These are phyloP conservation scores for Aspergillus proliferans DNA, from an alignment of 2,329 filamentous ascomycete species.

Conservation along the genomic window DNA sequence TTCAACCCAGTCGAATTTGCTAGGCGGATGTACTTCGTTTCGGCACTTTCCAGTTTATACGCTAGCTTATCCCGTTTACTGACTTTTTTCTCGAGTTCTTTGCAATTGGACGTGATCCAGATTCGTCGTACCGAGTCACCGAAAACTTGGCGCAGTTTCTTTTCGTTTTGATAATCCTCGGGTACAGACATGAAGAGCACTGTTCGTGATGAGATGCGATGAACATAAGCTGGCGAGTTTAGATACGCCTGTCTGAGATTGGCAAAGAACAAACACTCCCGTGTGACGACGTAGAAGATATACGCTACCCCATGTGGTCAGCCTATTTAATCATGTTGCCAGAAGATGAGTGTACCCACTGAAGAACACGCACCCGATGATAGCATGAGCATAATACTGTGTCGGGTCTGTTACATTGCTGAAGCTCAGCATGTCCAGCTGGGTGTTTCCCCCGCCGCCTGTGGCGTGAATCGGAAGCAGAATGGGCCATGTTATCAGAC, in stretches of 20 bases:
- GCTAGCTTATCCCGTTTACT: conserved; percentile 72
- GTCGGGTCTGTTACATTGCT: conserved; percentile 62
- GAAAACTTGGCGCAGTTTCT: conserved; percentile 69
- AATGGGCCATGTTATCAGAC: conserved; percentile 77
- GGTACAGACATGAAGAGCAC: conserved; percentile 86
- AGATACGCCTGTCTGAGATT: conserved; percentile 88
- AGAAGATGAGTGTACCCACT: conserved; percentile 32
- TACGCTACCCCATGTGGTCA: conserved; percentile 47
- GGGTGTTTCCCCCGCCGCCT: conserved; percentile 58
- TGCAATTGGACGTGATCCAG: conserved; percentile 75
- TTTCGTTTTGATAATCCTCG: conserved; percentile 66
- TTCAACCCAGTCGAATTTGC: conserved; percentile 67
- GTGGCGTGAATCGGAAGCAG: conserved; percentile 83
- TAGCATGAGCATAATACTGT: conserved; percentile 71
- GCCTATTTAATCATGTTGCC: not conserved
- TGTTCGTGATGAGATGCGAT: conserved; percentile 79
- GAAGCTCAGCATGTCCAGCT: conserved; percentile 75
- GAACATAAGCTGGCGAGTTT: conserved; percentile 73
- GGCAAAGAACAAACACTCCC: conserved; percentile 85
- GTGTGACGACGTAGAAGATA: conserved; percentile 75
- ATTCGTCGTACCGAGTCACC: conserved; percentile 72
- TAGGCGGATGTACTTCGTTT: conserved; percentile 73
- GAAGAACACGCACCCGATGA: conserved; percentile 74
- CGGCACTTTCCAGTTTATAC: conserved; percentile 74
- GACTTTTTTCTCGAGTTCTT: conserved; percentile 70